phyloP scores from a whole-genome alignment of 352 stramenopile species.

The Thalassiosira pacifica region DNA sequence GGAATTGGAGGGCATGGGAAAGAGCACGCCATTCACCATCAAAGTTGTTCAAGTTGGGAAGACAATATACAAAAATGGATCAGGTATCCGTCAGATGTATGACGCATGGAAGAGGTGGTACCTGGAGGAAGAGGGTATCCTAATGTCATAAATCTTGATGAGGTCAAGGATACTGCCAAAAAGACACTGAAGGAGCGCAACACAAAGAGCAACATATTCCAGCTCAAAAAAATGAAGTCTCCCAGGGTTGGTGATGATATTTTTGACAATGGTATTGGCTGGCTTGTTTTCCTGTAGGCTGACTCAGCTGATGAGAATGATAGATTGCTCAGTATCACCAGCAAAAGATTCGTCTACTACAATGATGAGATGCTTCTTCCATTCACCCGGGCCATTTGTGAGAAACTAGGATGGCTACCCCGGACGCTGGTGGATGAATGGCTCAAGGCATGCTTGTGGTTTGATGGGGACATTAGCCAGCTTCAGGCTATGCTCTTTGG shows the following conservation, averaged over 20 bases:
- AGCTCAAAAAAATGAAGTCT: too few species aligned
- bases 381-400: conserved; percentile 25
- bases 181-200: too few species aligned
- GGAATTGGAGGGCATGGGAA: background rate
- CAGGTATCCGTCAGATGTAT: background rate
- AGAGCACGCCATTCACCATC: background rate
- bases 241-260: background rate
- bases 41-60: background rate
- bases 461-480: conserved; percentile 20
- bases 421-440: conserved; percentile 1
- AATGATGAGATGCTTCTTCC: conserved; percentile 40
- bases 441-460: conserved; percentile 14
- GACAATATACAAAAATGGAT: background rate
- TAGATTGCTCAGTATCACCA: conserved; percentile 6
- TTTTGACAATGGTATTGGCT: background rate
- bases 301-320: background rate
- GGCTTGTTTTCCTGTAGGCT: background rate
- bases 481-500: background rate
- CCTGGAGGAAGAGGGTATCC: background rate
- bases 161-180: too few species aligned
- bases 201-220: too few species aligned
- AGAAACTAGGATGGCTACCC: conserved; percentile 34
- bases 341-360: conserved; percentile 46
- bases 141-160: too few species aligned
- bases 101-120: background rate